These are phyloP conservation scores for Lactarius quietus DNA, from an alignment of 768 basidiomycete genomes.

Conservation along the genomic window DNA sequence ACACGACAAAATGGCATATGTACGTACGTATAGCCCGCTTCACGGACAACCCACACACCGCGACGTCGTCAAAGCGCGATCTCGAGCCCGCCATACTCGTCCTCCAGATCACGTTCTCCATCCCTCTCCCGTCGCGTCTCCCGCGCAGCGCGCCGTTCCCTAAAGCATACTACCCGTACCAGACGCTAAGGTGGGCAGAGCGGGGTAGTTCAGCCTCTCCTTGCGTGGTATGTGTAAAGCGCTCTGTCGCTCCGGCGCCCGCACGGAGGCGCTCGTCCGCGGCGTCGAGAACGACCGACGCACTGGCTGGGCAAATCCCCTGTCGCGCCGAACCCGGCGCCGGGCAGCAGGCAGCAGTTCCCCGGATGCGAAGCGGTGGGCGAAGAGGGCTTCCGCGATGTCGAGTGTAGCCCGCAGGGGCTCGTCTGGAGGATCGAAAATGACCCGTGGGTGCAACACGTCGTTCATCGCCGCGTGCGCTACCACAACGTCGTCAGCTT, in stretches of 20 bases:
- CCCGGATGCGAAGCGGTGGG: conserved; percentile 49
- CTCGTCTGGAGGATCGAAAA: conserved; percentile 74
- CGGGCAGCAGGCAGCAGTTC: conserved; percentile 29
- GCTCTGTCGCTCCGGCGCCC: no score
- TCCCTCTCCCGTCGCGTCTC: conserved; percentile 68
- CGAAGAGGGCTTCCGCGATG: conserved; percentile 56
- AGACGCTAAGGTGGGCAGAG: conserved; percentile 53
- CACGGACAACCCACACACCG: conserved; percentile 67
- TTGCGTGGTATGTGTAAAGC: conserved; percentile 70
- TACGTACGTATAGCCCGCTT: conserved; percentile 56
- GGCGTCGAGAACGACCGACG: conserved; percentile 58
- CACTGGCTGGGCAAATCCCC: conserved; percentile 60
- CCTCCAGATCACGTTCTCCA: conserved; percentile 61
- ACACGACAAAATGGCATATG: no score
- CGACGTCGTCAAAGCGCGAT: conserved; percentile 56
- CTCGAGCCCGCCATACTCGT: conserved; percentile 43
- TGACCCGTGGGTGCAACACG: conserved; percentile 72
- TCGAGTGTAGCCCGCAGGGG: conserved; percentile 59
- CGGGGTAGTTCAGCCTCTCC: conserved; percentile 73
- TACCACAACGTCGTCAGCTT: conserved; percentile 79
- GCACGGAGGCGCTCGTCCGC: conserved; percentile 53
- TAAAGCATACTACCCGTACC: conserved; percentile 34
- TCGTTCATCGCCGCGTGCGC: conserved; percentile 78
- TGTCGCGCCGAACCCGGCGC: no score
- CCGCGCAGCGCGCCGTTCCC: conserved; percentile 62